Evolutionary conservation across 768 basidiomycete species (phyloP).

Genomic region (Cantharellus cinnabarinus): DNA sequence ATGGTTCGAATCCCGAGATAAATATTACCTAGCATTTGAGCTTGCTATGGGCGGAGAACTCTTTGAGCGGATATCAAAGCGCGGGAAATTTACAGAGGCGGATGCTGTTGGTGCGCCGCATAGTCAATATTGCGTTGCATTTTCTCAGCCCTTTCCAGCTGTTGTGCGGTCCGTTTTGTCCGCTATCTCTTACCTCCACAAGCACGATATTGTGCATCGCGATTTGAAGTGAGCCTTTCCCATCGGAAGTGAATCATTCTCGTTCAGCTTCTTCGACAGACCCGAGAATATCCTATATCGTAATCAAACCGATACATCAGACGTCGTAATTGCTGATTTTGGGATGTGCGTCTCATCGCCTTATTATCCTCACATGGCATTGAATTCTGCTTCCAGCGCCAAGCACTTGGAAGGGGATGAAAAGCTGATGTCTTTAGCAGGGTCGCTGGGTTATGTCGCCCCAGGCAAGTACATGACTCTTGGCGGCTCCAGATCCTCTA

Average conservation of each 20-base stretch:
- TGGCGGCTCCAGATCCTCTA: neutral
- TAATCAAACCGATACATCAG: conserved; percentile 52
- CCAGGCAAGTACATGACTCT: conserved; percentile 26
- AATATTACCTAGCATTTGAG: conserved; percentile 92
- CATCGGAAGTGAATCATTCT: neutral
- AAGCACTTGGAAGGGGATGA: conserved; percentile 65
- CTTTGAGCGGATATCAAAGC: conserved; percentile 61
- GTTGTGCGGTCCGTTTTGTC: conserved; percentile 49
- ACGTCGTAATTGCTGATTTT: conserved; percentile 90
- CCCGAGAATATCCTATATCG: conserved; percentile 95
- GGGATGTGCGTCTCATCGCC: conserved; percentile 51
- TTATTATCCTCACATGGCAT: neutral
- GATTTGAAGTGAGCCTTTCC: conserved; percentile 57
- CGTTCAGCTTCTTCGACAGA: conserved; percentile 19
- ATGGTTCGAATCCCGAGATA: conserved; percentile 84
- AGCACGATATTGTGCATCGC: conserved; percentile 85
- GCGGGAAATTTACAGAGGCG: conserved; percentile 83
- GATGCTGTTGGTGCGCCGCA: conserved; percentile 60
- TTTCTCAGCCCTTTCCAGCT: neutral
- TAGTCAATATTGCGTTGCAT: neutral
- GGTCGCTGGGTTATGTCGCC: conserved; percentile 78
- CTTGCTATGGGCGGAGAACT: conserved; percentile 88
- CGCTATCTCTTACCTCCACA: conserved; percentile 76
- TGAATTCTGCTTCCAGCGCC: conserved; percentile 27
- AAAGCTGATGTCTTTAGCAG: conserved; percentile 49